These are phyloP conservation scores for Nemania sp. DNA, from an alignment of 2,329 filamentous ascomycete genomes.

Conservation along the genomic window DNA sequence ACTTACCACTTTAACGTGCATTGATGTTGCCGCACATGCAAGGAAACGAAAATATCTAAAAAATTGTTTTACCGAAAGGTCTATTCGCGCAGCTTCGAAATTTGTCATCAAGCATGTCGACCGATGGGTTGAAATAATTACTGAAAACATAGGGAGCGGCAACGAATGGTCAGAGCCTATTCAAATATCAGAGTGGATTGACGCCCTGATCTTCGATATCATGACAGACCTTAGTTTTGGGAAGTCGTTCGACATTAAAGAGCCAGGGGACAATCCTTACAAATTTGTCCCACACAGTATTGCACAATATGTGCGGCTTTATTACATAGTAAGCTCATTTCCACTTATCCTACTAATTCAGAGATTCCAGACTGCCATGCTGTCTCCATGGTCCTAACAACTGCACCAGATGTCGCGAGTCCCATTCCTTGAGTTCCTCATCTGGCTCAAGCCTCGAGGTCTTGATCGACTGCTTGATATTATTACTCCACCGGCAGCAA, in stretches of 20 bases:
- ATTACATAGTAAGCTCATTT: slow-evolving; percentile 34
- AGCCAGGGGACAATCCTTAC: slow-evolving; percentile 42
- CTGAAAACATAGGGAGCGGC: background rate
- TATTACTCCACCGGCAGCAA: slow-evolving; percentile 29
- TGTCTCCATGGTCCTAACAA: background rate
- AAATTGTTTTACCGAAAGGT: slow-evolving; percentile 43
- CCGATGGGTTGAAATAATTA: slow-evolving; percentile 41
- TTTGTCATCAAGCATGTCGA: slow-evolving; percentile 43
- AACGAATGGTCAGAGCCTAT: slow-evolving; percentile 36
- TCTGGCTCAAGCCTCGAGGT: slow-evolving; percentile 43
- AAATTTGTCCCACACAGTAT: slow-evolving; percentile 38
- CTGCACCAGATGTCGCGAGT: slow-evolving; percentile 34
- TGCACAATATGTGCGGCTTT: slow-evolving; percentile 37
- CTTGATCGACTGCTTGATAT: slow-evolving; percentile 36
- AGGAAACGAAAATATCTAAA: too few species aligned
- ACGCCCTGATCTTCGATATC: slow-evolving; percentile 41
- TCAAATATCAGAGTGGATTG: slow-evolving; percentile 34
- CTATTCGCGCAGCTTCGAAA: slow-evolving; percentile 32
- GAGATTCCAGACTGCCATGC: too few species aligned
- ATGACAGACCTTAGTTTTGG: slow-evolving; percentile 46
- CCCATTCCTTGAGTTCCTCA: slow-evolving; percentile 23
- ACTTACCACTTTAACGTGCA: slow-evolving; percentile 35
- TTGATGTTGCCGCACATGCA: too few species aligned
- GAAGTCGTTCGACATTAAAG: slow-evolving; percentile 45
- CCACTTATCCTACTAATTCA: too few species aligned